These are phyloP conservation scores for Saksenaea oblongispora DNA, from an alignment of 371 early-diverging fungal species.

Conservation along the genomic window DNA sequence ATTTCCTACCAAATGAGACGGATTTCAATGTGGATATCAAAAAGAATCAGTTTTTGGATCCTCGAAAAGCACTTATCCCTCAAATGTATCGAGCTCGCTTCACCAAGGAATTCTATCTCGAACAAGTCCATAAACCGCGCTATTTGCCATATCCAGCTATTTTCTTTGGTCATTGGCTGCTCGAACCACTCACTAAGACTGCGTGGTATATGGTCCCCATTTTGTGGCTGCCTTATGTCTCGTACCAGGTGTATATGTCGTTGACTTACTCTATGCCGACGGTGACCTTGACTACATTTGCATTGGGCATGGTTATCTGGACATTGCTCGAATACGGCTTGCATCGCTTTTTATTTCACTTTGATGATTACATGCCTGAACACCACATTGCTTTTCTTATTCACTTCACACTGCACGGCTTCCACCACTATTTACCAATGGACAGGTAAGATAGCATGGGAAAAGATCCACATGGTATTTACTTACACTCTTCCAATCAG, in stretches of 20 bases:
- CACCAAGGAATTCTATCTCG: constrained; percentile 80
- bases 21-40: constrained; percentile 49
- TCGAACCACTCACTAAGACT: constrained; percentile 85
- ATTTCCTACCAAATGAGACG: constrained; percentile 50
- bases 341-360: constrained; percentile 93
- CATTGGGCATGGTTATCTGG: constrained; percentile 80
- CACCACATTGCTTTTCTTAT: constrained; percentile 68
- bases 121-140: constrained; percentile 91
- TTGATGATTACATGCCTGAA: constrained; percentile 87
- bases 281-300: constrained; percentile 26
- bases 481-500: constrained; percentile 30
- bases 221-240: constrained; percentile 81
- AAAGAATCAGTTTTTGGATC: constrained; percentile 78
- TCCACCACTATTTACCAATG: constrained; percentile 97
- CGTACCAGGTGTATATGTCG: constrained; percentile 31
- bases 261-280: constrained; percentile 26
- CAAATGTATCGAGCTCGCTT: constrained; percentile 78
- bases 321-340: constrained; percentile 80
- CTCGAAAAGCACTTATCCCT: constrained; percentile 76
- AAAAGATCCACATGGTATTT: constrained; percentile 7
- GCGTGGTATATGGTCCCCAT: constrained; percentile 93
- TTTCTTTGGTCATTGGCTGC: constrained; percentile 72
- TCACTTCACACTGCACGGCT: constrained; percentile 92
- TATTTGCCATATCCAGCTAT: constrained; percentile 78
- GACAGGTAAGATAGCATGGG: constrained; percentile 61